Conservation (phyloP, 441 rosid genomes). For the Croton laevigatus region DNA sequence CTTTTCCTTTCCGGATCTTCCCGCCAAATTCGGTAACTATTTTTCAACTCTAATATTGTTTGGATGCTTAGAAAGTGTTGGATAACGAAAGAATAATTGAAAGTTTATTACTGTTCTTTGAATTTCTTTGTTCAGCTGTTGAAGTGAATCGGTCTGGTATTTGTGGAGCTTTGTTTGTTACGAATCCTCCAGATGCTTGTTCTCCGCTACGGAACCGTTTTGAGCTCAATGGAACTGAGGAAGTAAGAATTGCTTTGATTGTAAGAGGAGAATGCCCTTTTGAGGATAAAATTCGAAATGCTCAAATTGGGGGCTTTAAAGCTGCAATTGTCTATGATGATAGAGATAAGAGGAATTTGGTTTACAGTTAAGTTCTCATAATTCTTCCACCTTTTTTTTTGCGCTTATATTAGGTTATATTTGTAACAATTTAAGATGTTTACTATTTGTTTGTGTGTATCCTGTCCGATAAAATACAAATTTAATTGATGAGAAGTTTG, state of each 20-base stretch:
- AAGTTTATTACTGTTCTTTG: no score
- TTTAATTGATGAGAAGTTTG: background rate
- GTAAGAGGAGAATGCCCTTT: slow-evolving; percentile 65
- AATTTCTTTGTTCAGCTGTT: slow-evolving; percentile 30
- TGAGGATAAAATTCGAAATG: slow-evolving; percentile 55
- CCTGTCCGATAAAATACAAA: background rate
- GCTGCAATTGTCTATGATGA: slow-evolving; percentile 72
- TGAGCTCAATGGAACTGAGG: slow-evolving; percentile 30
- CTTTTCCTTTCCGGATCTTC: slow-evolving; percentile 58
- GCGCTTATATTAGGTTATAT: background rate
- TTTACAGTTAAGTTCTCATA: slow-evolving; percentile 47
- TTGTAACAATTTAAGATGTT: background rate
- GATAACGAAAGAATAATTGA: background rate
- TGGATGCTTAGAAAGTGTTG: slow-evolving; percentile 18
- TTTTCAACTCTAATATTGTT: slow-evolving; percentile 9
- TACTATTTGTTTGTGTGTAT: background rate
- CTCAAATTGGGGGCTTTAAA: slow-evolving; percentile 47
- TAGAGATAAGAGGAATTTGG: slow-evolving; percentile 43
- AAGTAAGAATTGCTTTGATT: slow-evolving; percentile 44
- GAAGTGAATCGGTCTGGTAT: slow-evolving; percentile 35
- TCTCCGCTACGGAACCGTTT: slow-evolving; percentile 34
- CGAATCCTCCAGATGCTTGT: slow-evolving; percentile 62
- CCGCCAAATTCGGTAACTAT: slow-evolving; percentile 67
- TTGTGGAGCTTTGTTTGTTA: slow-evolving; percentile 62
- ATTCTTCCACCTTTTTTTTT: background rate